Evolutionary conservation across 345 rosid species (phyloP), one percentile per base, ranked within the genome.

Genomic region (Raphanus raphanistrum): DNA sequence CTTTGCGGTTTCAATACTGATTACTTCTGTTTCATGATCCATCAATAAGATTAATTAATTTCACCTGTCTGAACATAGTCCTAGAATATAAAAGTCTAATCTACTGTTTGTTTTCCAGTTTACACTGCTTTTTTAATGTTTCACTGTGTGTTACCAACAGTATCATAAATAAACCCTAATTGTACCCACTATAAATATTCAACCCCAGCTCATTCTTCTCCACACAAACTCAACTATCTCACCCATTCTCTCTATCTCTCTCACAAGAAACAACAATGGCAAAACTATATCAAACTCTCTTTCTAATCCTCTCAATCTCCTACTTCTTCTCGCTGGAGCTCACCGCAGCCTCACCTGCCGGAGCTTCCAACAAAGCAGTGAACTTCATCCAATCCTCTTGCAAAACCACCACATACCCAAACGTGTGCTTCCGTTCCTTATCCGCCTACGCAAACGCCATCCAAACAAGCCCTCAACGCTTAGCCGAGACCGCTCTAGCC

Each of bases 401-500:
- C 84, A 80, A 79, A 50, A 55, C 85, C 83, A 88, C 97, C 4
- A 71, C 84, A 3, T 94, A 88, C 83, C 98, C 98, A 9, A 68
- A 84, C 43, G 61, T 89, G 0, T 94, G 98, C 31, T 75, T 88
- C 68, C 76, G 84, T 8, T 89, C 96, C 25, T 91, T 94, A 54
- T 84, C 91, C 1, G 74, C 73, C 32, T 89, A 82, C 32, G 90
- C 98, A 61, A 52, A 79, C 50, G 15, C 87, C 28, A 90, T 94
- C 75, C 87, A 84, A n/a, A 79, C 80, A 43, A 94, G 87, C 79
- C 98, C 86, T 1, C 67, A 77, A 57, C 90, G 92, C 33, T 59
- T 94, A 75, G 90, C 93, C 28, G 85, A 84, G 73, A 88, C 97
- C 0, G 97, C 98, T 67, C 80, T 94, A 77, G 66, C 87, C 5